Evolutionary conservation across 1,284 basidiomycete genomes (phyloP).

Genomic region (Malassezia furfur): DNA sequence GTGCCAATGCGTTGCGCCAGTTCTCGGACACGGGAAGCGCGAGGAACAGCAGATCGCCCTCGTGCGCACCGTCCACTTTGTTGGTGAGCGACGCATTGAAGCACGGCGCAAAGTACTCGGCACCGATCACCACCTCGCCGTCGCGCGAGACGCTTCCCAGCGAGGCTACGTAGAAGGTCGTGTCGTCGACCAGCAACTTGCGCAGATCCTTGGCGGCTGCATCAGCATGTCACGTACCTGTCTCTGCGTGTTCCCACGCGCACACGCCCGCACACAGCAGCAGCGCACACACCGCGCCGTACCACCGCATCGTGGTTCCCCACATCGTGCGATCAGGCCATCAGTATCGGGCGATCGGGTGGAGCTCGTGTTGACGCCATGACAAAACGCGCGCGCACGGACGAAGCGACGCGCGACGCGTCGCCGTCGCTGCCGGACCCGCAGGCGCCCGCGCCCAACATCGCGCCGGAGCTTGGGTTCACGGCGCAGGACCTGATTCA

Average conservation of each 20-base stretch:
- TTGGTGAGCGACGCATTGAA: slow-evolving; percentile 6
- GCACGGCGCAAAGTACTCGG: slow-evolving; percentile 45
- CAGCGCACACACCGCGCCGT: neutral
- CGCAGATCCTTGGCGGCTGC: neutral
- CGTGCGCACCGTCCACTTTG: neutral
- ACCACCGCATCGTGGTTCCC: neutral
- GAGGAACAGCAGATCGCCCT: slow-evolving; percentile 38
- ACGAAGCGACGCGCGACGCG: neutral
- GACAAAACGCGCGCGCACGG: slow-evolving; percentile 1
- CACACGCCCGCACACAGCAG: neutral
- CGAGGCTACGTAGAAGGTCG: slow-evolving; percentile 1
- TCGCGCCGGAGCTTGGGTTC: slow-evolving; percentile 27
- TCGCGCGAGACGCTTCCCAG: slow-evolving; percentile 2
- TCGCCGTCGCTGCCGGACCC: slow-evolving; percentile 4
- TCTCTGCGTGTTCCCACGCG: neutral
- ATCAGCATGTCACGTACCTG: neutral
- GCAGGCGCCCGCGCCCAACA: neutral
- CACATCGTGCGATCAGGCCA: too few relatives aligned
- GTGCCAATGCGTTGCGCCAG: slow-evolving; percentile 33
- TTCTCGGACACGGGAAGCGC: slow-evolving; percentile 42
- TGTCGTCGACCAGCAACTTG: slow-evolving; percentile 1
- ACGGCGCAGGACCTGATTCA: slow-evolving; percentile 47
- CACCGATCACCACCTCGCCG: slow-evolving; percentile 15
- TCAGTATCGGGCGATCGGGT: neutral
- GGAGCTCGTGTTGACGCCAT: neutral